Evolutionary conservation across 305 asterid genomes (phyloP).

Genomic region (Fraxinus platypoda): DNA sequence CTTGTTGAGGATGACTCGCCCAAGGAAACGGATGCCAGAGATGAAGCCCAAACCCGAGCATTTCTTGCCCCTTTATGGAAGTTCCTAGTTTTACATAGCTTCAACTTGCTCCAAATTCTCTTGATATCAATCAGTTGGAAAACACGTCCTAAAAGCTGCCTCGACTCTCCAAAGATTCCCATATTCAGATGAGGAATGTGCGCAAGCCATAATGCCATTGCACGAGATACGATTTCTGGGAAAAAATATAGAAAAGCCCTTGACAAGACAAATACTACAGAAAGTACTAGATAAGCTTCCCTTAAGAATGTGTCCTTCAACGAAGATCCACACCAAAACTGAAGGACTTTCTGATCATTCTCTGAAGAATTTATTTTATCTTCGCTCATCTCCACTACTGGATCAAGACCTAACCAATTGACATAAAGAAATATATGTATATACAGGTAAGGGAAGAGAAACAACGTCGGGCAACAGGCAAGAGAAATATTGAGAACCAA

Average conservation of each 20-base stretch:
- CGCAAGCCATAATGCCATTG: conserved; percentile 51
- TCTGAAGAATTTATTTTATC: conserved; percentile 24
- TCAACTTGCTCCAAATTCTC: conserved; percentile 62
- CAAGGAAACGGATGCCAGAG: conserved; percentile 74
- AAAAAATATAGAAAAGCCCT: conserved; percentile 40
- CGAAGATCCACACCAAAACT: conserved; percentile 40
- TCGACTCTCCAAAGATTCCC: conserved; percentile 63
- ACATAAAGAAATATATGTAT: neutral
- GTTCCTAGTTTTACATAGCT: conserved; percentile 54
- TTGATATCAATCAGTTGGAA: conserved; percentile 56
- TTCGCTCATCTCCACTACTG: conserved; percentile 32
- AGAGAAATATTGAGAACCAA: neutral
- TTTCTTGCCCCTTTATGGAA: conserved; percentile 63
- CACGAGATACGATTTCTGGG: conserved; percentile 41
- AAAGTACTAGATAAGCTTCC: conserved; percentile 57
- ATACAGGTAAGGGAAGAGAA: neutral
- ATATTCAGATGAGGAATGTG: conserved; percentile 53
- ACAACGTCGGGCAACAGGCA: neutral
- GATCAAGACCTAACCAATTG: conserved; percentile 32
- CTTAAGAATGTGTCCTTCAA: conserved; percentile 39
- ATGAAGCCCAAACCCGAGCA: conserved; percentile 87
- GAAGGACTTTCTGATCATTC: conserved; percentile 15
- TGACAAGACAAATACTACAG: conserved; percentile 41
- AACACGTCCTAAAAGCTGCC: conserved; percentile 57
- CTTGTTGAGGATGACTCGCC: conserved; percentile 57